These are phyloP conservation scores for Penicillium sp. DNA, from an alignment of 2,329 filamentous ascomycete species.

Conservation along the genomic window DNA sequence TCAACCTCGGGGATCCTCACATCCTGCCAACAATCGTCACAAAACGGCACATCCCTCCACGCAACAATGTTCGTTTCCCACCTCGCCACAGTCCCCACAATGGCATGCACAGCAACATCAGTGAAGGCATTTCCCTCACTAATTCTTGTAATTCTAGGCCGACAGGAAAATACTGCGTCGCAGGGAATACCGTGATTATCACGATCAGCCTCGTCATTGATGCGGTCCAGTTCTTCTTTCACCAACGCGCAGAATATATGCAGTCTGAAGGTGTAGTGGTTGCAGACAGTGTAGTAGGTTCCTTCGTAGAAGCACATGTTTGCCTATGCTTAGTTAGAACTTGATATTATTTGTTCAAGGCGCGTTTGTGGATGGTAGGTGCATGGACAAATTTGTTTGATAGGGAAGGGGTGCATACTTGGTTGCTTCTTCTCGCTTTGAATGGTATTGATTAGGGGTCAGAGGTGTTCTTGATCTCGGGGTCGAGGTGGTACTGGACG, in stretches of 20 bases:
- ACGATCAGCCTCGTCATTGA: background rate
- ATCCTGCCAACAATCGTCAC: background rate
- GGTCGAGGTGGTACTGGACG: too few species aligned
- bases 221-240: background rate
- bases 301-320: background rate
- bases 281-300: background rate
- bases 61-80: background rate
- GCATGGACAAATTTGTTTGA: too few species aligned
- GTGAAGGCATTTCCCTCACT: background rate
- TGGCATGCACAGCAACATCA: background rate
- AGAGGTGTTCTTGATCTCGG: too few species aligned
- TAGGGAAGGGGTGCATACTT: too few species aligned
- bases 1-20: background rate
- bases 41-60: background rate
- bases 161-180: background rate
- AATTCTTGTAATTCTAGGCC: background rate
- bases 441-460: too few species aligned
- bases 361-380: too few species aligned
- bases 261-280: background rate
- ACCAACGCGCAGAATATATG: background rate
- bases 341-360: too few species aligned
- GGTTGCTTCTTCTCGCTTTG: too few species aligned
- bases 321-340: background rate
- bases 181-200: background rate
- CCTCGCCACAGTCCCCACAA: background rate